Percentiles rank a stretch among this genome's conserved stretches.
Evolutionary conservation across 2,329 filamentous ascomycete genomes (phyloP).

Genomic region (Pochonia chlamydosporia): DNA sequence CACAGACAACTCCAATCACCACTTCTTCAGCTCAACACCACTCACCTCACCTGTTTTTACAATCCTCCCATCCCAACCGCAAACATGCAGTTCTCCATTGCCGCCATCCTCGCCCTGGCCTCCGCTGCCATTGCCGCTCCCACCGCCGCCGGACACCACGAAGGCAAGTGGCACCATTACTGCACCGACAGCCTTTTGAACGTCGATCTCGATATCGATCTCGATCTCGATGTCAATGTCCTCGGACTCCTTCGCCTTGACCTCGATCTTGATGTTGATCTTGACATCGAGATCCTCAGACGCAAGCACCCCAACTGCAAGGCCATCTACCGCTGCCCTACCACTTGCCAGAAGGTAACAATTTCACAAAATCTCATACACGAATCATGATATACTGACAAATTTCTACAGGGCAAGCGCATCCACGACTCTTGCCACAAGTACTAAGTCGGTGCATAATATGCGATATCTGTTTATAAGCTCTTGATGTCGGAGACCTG

Average conservation of each 20-base stretch:
- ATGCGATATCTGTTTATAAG: no score
- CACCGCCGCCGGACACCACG: background rate
- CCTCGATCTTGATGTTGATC: background rate
- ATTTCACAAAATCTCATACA: background rate
- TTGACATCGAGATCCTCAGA: no score
- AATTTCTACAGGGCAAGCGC: background rate
- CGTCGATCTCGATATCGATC: background rate
- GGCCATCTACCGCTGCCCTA: conserved; percentile 2
- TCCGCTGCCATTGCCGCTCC: conserved; percentile 3
- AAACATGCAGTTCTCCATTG: conserved; percentile 6
- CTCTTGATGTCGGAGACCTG: no score
- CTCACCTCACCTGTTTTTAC: background rate
- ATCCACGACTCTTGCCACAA: background rate
- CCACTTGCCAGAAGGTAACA: background rate
- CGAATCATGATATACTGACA: no score
- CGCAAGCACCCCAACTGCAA: conserved; percentile 1
- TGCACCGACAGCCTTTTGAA: background rate
- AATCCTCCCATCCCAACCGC: background rate
- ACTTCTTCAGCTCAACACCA: background rate
- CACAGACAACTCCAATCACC: background rate
- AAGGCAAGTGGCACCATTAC: background rate
- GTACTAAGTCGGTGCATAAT: no score
- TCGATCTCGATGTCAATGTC: background rate
- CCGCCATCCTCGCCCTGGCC: conserved; percentile 5
- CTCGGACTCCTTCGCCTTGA: background rate